Conservation (phyloP, 2,329 filamentous ascomycete genomes). For the Talaromyces amestolkiae region DNA sequence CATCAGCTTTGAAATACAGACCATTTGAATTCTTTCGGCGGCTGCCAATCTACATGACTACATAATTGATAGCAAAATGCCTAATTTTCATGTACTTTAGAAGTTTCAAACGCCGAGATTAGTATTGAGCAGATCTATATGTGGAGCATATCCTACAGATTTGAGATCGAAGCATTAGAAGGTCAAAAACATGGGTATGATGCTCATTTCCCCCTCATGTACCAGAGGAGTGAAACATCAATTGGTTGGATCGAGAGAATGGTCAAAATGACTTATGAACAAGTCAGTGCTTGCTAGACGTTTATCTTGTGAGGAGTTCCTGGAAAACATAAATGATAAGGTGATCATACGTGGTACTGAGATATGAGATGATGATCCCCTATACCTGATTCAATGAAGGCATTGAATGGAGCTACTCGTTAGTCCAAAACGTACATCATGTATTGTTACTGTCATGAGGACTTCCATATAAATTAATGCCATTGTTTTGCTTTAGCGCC, state of each 20-base stretch:
- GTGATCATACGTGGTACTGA: background rate
- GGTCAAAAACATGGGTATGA: background rate
- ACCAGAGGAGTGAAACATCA: background rate
- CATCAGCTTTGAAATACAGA: background rate
- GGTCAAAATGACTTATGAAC: background rate
- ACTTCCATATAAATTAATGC: background rate
- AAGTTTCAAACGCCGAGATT: background rate
- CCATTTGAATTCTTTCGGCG: background rate
- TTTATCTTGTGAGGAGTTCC: background rate
- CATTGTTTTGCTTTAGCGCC: background rate
- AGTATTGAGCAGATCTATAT: background rate
- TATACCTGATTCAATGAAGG: background rate
- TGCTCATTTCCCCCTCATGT: background rate
- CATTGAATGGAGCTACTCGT: background rate
- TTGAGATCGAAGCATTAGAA: background rate
- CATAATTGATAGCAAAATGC: too few species aligned
- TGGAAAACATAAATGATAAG: too few species aligned
- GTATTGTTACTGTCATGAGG: background rate
- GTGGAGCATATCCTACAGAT: background rate
- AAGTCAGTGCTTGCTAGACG: background rate
- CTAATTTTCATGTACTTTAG: background rate
- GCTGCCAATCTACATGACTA: background rate
- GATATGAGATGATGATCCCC: background rate
- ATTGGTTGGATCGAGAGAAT: background rate
- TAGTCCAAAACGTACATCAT: background rate